Conservation (phyloP, 176 grass and related monocot species). For the Chrysopogon serrulatus region DNA sequence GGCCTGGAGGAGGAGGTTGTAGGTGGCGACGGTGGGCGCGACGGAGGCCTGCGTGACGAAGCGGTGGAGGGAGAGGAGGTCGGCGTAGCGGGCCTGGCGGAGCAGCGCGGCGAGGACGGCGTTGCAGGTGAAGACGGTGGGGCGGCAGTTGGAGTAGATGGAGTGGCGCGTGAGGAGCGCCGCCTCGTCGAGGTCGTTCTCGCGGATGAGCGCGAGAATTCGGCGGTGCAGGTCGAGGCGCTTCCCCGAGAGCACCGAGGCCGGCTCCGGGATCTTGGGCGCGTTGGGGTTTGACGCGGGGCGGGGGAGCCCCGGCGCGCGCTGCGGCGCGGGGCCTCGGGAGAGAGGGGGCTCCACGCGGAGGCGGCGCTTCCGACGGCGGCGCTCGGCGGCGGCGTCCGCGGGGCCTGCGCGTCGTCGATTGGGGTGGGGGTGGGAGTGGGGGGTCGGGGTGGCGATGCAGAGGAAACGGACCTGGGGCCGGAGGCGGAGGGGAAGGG, state of each 20-base stretch:
- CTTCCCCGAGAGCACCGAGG: slow-evolving; percentile 68
- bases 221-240: slow-evolving; percentile 80
- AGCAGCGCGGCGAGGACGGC: slow-evolving; percentile 77
- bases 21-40: slow-evolving; percentile 72
- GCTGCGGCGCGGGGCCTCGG: slow-evolving; percentile 41
- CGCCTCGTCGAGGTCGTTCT: slow-evolving; percentile 89
- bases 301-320: slow-evolving; percentile 36
- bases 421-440: not conserved
- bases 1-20: slow-evolving; percentile 83
- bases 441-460: not conserved
- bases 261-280: slow-evolving; percentile 78
- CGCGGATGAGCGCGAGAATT: slow-evolving; percentile 72
- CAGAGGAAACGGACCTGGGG: slow-evolving; percentile 37
- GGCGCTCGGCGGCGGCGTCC: slow-evolving; percentile 51
- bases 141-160: slow-evolving; percentile 97
- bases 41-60: slow-evolving; percentile 92
- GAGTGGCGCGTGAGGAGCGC: slow-evolving; percentile 87
- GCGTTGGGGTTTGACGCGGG: slow-evolving; percentile 55
- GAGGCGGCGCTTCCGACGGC: slow-evolving; percentile 60
- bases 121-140: slow-evolving; percentile 88
- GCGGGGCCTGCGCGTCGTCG: not conserved
- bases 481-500: slow-evolving; percentile 27
- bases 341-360: slow-evolving; percentile 50
- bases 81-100: slow-evolving; percentile 77
- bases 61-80: slow-evolving; percentile 80